Evolutionary conservation across 2,329 filamentous ascomycete genomes (phyloP).

Genomic region (Xylariaceae sp.): DNA sequence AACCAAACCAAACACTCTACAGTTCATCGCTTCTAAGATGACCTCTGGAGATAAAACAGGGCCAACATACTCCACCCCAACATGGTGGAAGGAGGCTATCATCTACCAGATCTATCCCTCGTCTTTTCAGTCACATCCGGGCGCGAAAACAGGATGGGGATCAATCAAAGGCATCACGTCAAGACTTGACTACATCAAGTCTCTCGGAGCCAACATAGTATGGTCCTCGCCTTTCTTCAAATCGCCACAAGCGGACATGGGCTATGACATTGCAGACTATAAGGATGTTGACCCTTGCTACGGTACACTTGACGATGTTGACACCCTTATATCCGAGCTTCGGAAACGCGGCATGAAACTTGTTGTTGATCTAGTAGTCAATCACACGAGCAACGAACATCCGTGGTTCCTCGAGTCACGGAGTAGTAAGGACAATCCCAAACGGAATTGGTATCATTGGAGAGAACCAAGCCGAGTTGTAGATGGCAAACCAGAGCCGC

Average conservation of each 20-base stretch:
- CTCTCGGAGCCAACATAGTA: slow-evolving; percentile 59
- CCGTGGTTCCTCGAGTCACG: slow-evolving; percentile 67
- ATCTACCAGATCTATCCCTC: slow-evolving; percentile 60
- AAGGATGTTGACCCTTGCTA: slow-evolving; percentile 62
- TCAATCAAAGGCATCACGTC: slow-evolving; percentile 61
- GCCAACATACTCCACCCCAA: neutral
- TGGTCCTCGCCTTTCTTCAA: slow-evolving; percentile 67
- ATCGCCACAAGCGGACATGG: slow-evolving; percentile 64
- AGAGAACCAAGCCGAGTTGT: slow-evolving; percentile 45
- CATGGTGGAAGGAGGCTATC: slow-evolving; percentile 56
- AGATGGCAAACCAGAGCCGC: slow-evolving; percentile 61
- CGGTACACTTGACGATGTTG: slow-evolving; percentile 63
- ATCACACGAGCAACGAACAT: slow-evolving; percentile 71
- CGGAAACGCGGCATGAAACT: slow-evolving; percentile 64
- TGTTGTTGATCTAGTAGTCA: slow-evolving; percentile 73
- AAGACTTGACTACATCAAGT: slow-evolving; percentile 58
- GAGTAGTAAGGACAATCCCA: slow-evolving; percentile 56
- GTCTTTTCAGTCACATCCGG: slow-evolving; percentile 48
- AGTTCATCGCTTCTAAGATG: too few relatives aligned
- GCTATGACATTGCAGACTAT: slow-evolving; percentile 67
- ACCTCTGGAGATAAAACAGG: too few relatives aligned
- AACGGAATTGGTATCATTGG: slow-evolving; percentile 68
- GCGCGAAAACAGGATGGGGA: slow-evolving; percentile 50
- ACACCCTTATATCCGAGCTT: slow-evolving; percentile 55
- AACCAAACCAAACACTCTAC: too few relatives aligned